Evolutionary conservation across 1,284 basidiomycete species (phyloP).

Genomic region (Cutaneotrichosporon curvatum): DNA sequence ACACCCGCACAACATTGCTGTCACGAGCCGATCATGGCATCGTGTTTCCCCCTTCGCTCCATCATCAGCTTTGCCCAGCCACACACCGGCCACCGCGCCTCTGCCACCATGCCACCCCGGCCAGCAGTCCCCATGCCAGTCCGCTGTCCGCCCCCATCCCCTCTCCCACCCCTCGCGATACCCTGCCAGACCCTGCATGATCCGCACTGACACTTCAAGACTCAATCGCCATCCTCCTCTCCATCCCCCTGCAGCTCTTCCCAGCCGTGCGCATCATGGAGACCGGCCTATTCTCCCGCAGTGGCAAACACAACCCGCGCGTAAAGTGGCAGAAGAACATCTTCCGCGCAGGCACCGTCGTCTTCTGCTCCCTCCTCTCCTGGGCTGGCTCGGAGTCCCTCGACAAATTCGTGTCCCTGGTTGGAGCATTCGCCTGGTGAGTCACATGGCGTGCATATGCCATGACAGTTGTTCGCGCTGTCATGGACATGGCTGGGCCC

Average conservation of each 20-base stretch:
- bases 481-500: too few relatives aligned
- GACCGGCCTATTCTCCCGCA: conserved; percentile 79
- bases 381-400: conserved; percentile 82
- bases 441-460: too few relatives aligned
- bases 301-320: conserved; percentile 59
- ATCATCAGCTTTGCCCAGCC: too few relatives aligned
- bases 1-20: too few relatives aligned
- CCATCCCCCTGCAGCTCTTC: conserved; percentile 92
- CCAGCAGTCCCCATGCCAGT: too few relatives aligned
- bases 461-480: too few relatives aligned
- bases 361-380: conserved; percentile 67
- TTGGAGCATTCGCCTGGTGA: conserved; percentile 91
- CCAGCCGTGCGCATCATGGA: conserved; percentile 95
- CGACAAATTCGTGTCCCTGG: conserved; percentile 93
- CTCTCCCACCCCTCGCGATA: too few relatives aligned
- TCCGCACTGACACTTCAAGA: conserved; percentile 23
- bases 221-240: conserved; percentile 87
- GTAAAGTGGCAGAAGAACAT: conserved; percentile 82
- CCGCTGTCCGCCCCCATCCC: too few relatives aligned
- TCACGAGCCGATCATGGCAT: too few relatives aligned
- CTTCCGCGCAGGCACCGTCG: conserved; percentile 71
- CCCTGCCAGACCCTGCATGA: neutral
- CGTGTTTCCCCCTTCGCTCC: too few relatives aligned
- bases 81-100: too few relatives aligned
- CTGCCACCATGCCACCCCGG: too few relatives aligned